Evolutionary conservation across 768 basidiomycete genomes (phyloP), one percentile per base, ranked within the genome.

Genomic region (Rickenella mellea): DNA sequence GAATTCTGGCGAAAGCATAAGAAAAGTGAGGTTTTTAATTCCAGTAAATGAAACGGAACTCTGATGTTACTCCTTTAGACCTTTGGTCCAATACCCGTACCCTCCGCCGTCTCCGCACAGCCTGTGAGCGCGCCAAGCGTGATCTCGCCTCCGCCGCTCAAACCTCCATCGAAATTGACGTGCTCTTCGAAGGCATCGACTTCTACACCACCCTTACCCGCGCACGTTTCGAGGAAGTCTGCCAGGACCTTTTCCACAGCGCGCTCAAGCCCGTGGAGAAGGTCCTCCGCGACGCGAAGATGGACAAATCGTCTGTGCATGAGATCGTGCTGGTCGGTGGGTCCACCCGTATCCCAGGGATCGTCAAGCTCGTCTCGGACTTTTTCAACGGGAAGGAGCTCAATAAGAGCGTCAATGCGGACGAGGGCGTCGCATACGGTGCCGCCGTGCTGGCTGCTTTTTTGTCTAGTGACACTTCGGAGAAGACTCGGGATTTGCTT

Each of bases 371-470:
- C 60, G 89, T 98, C 44, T 93, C 89, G 51, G 93, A 97, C 66
- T 96, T 87, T 78, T 97, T 97, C 76, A 89, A 88, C 63, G 93
- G 93, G 62, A 92, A 93, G 74, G 92, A 96, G 71, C 93, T 90
- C 56, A 92, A 91, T 76, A 96, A 93, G 78, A 85, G 84, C 69
- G 97, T 98, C 74, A 97, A 98, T 80, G 93, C 94, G 40, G 94
- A 98, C 51, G 94, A 97, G 70, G 93, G 94, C 43, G 92, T 98
- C 45, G 94, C 94, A 15, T 96, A 96, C 63, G 93, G 94, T 73
- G 94, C 94, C 43, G 94, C 94, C 46, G 92, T 99, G 54, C 93
- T 97, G 69, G 94, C 91, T 44, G 94, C 93, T 55, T 94, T 97
- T 55, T 83, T 98, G 44, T 89, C 94, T 21, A 93, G 94, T 57